Conservation (phyloP, 2,329 filamentous ascomycete genomes). For the Aurifilum marmelostoma region DNA sequence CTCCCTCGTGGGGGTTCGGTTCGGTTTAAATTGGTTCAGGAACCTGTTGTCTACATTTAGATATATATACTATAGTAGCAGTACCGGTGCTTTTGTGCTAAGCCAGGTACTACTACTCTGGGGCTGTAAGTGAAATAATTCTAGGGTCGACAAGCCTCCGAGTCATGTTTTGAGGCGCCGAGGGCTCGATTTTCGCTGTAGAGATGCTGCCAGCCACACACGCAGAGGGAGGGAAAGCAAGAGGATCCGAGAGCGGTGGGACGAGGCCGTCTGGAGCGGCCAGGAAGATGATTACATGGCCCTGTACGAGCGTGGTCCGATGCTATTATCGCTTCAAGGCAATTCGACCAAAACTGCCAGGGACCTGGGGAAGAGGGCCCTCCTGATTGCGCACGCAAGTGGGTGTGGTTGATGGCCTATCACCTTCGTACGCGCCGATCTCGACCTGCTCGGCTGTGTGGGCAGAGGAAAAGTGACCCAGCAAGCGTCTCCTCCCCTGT, state of each 20-base stretch:
- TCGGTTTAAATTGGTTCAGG: neutral
- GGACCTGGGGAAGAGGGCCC: neutral
- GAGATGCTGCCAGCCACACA: neutral
- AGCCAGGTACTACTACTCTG: neutral
- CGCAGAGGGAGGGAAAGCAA: neutral
- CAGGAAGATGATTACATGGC: neutral
- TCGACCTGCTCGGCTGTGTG: neutral
- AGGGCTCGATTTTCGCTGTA: neutral
- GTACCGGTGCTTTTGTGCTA: neutral
- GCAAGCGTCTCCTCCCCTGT: neutral
- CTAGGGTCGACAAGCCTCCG: neutral
- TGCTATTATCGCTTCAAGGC: neutral
- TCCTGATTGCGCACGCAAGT: slow-evolving; percentile 5
- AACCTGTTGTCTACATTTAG: neutral
- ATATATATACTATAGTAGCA: neutral
- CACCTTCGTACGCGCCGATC: neutral
- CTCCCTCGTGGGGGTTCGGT: neutral
- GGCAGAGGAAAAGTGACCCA: neutral
- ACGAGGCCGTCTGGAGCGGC: neutral
- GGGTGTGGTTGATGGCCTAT: neutral
- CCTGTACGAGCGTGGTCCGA: neutral
- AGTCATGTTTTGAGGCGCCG: neutral
- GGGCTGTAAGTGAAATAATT: neutral
- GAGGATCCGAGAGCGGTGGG: neutral
- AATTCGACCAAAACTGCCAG: neutral